Evolutionary conservation across 805 yeast genomes (phyloP), one percentile per base, ranked within the genome.

Genomic region (Saitoella complicata): DNA sequence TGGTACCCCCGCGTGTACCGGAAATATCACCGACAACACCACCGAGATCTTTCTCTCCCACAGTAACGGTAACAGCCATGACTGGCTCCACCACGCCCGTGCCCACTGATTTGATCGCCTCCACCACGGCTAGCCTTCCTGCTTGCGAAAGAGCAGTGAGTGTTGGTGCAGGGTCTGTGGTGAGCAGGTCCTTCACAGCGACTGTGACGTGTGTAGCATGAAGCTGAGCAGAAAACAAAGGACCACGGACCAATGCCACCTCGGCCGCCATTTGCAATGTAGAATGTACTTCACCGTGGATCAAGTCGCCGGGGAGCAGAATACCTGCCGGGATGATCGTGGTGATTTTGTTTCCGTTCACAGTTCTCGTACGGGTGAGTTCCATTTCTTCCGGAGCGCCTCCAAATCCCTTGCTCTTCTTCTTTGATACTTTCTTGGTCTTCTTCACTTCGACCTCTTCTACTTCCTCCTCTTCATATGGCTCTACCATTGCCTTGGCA

Each of bases 21-120:
- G 84, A 77, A 43, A 91, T 63, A 57, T 91, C 98, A 53, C 84
- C 93, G 37, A 84, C 71, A 1, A 91, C 91, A 34, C 69, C 69
- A 13, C 97, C 97, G 51, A 88, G 61, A 46, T 80, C 82, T 45
- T 73, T 79, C 32, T 85, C 80, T 44, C 70, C 70, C 1, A 78
- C 79, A 43, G 69, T 72, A 1, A 91, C 76, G 6, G 67, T 67
- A 4, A 86, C 78, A 34, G 71, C 68, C 96, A 91, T 88, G 31
- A 81, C 68, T 0, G 98, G 98, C 61, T 91, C 97, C 59, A 88
- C 65, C 1, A 87, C 59, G 1, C 78, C 41, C 10, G 49, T 41
- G 13, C 50, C 47, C 5, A 58, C 37, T 6, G 47, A 30, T 4
- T 50, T 51, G 5, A 77, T 47, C 0, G 69, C 66, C 10, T 65